Evolutionary conservation across 345 rosid genomes (phyloP), one percentile per base, ranked within the genome.

Genomic region (Geranium brycei): DNA sequence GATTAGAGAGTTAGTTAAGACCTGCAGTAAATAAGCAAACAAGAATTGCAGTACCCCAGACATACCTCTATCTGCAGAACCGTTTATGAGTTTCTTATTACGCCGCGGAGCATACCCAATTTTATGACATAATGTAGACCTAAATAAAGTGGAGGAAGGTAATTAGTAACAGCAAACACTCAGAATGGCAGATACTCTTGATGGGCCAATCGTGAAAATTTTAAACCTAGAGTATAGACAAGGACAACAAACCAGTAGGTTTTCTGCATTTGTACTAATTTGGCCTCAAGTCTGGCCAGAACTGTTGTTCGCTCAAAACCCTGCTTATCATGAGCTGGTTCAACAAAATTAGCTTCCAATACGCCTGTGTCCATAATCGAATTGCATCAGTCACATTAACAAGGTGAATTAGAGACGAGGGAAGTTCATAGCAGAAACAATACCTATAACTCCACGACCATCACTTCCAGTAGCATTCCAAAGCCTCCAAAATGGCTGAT

Each of bases 291-390:
- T 75, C 91, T 85, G 51, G 96, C 80, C 74, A 91, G 89, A 74
- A 89, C 96, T 28, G 85, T 85, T 23, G 98, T 91, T 57, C 92
- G 88, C 77, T 88, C 95, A 78, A 91, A 88, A 18, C 96, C 96
- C 76, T 91, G 97, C 83, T 91, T 91, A 78, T 91, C 95, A 77
- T 91, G 96, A 69, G 97, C 96, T 68, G 97, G 97, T 75, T 91
- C 96, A 31, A 91, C 86, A 75, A 91, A 91, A 80, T 91, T 83
- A 68, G 97, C 97, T 78, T 91, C 97, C 76, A 91, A 72, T 18
- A 88, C 88, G 75, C 97, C 97, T 88, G 68, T 61, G 66, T 64
- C 60, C 69, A 73, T 57, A 65, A 64, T 64, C 58, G 18, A 63
- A 73, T 51, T 4, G 41, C 41, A 35, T 35, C 41, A 35, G 41